phyloP scores from a whole-genome alignment of 192 early-diverging fungal species.

The Backusella morwellensis region DNA sequence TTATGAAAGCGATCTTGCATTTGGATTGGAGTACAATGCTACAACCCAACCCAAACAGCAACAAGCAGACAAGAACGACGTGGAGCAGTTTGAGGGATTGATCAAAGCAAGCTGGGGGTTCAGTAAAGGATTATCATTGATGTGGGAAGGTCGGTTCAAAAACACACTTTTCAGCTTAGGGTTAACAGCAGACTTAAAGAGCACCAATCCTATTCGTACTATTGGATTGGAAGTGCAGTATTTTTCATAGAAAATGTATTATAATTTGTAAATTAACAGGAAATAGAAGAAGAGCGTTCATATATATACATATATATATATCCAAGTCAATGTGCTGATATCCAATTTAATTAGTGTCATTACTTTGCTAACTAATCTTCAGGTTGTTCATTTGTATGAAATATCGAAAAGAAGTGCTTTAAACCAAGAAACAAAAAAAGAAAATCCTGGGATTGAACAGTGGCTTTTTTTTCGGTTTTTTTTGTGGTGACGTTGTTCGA shows the following conservation, averaged over 20 bases:
- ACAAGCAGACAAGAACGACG: slow-evolving; percentile 21
- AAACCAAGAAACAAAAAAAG: too few relatives aligned
- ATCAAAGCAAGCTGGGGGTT: slow-evolving; percentile 32
- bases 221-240: slow-evolving; percentile 58
- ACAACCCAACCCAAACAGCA: slow-evolving; percentile 26
- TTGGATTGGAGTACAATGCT: slow-evolving; percentile 83
- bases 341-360: too few relatives aligned
- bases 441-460: slow-evolving; percentile 15
- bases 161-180: slow-evolving; percentile 67
- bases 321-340: too few relatives aligned
- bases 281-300: neutral
- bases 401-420: too few relatives aligned
- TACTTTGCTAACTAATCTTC: too few relatives aligned
- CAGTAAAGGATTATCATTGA: slow-evolving; percentile 56
- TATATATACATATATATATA: neutral
- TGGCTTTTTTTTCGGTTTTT: slow-evolving; percentile 61
- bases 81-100: slow-evolving; percentile 31
- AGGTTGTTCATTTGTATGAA: too few relatives aligned
- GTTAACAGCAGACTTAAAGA: slow-evolving; percentile 57
- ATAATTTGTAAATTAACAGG: neutral
- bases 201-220: slow-evolving; percentile 48
- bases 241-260: slow-evolving; percentile 41
- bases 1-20: slow-evolving; percentile 84
- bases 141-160: slow-evolving; percentile 71
- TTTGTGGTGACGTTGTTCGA: neutral